Evolutionary conservation across 495 filamentous ascomycete species (phyloP).

Genomic region (Aspergillus asperescens): DNA sequence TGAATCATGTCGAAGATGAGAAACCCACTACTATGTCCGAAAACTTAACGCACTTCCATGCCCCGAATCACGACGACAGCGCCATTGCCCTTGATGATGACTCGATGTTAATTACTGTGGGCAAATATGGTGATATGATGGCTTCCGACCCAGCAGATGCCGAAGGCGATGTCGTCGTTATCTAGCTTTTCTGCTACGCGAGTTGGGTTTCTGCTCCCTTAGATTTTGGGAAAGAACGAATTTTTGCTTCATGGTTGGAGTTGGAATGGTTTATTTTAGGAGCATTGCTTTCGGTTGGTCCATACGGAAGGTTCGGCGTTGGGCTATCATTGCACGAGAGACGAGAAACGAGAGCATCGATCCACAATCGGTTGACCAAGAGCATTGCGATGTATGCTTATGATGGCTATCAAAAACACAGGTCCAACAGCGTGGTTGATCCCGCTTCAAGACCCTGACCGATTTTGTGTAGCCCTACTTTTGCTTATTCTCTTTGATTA

Average conservation of each 20-base stretch:
- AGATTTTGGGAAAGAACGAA: slow-evolving; percentile 17
- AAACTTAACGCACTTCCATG: slow-evolving; percentile 28
- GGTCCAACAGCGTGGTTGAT: slow-evolving; percentile 25
- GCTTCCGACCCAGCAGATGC: slow-evolving; percentile 45
- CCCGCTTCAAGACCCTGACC: slow-evolving; percentile 13
- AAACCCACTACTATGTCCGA: slow-evolving; percentile 29
- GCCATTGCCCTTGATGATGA: slow-evolving; percentile 46
- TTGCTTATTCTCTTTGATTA: slow-evolving; percentile 14
- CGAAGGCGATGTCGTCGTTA: slow-evolving; percentile 47
- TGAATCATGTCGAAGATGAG: slow-evolving; percentile 14
- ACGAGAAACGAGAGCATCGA: slow-evolving; percentile 35
- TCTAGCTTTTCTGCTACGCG: slow-evolving; percentile 22
- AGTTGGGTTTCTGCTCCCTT: slow-evolving; percentile 18
- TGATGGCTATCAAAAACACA: slow-evolving; percentile 16
- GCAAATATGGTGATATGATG: slow-evolving; percentile 49
- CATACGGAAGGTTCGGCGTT: slow-evolving; percentile 29
- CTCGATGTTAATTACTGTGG: slow-evolving; percentile 42
- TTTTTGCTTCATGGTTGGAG: slow-evolving; percentile 22
- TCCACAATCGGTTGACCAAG: slow-evolving; percentile 15
- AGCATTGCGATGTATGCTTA: neutral
- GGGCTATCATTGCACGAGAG: slow-evolving; percentile 37
- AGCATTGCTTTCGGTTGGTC: slow-evolving; percentile 21
- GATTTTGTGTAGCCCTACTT: slow-evolving; percentile 17
- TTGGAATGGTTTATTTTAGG: slow-evolving; percentile 24
- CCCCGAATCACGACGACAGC: slow-evolving; percentile 43